Evolutionary conservation across 1,284 basidiomycete species (phyloP), one percentile per base, ranked within the genome.

Genomic region (Sanghuangporus sanghuang): DNA sequence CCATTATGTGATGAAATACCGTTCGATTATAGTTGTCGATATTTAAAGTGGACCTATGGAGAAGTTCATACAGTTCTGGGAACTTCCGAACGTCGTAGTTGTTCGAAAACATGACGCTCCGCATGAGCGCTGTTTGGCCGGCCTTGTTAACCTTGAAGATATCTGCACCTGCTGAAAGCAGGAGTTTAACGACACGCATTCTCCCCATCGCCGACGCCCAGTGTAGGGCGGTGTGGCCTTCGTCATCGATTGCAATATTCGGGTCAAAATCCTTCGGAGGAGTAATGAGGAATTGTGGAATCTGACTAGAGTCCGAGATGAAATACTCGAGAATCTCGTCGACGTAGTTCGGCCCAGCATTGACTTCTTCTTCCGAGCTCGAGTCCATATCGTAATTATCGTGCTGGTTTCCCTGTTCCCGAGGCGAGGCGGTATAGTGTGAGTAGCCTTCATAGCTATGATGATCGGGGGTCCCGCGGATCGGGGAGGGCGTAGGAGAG

Each of bases 161-260:
- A 74, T 98, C 95, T 11, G 96, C 96, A 35, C 96, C 96, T 1
- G 96, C 93, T 0, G 93, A 92, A 36, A 99, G 83, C 5, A 99
- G 82, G 4, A 99, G 82, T 75, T 98, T 99, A 70, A 99, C 95
- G 67, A 99, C 93, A 49, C 96, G 89, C 64, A 98, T 90, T 58
- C 97, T 90, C 38, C 97, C 97, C 96, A 99, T 99, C 9, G 97
- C 97, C 70, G 95, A 97, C 2, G 96, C 97, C 97, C 97, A 99
- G 73, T 99, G 97, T 18, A 99, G 77, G 21, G 97, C 89, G 0
- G 96, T 98, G 75, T 99, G 97, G 0, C 95, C 95, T 72, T 99
- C 97, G 69, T 99, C 97, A 76, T 99, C 97, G 68, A 99, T 99
- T 56, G 90, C 88, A 80, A 96, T 93, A 72, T 99, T 96, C 7